phyloP scores from a whole-genome alignment of 129 eudicot species.

The Mikania micrantha region DNA sequence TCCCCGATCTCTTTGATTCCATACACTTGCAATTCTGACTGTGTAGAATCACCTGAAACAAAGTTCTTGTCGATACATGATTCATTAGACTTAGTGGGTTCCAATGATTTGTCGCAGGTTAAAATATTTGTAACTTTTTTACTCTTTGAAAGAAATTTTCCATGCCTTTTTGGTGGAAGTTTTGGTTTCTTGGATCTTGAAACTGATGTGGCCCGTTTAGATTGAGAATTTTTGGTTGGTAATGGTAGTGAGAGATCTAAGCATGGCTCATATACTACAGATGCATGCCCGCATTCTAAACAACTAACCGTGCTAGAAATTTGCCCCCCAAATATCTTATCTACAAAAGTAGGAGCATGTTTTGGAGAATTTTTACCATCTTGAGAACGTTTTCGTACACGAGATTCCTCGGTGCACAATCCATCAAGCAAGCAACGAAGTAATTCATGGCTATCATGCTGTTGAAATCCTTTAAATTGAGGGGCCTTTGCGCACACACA shows the following conservation, averaged over 20 bases:
- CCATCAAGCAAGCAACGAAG: conserved; percentile 94
- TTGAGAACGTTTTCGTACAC: conserved; percentile 39
- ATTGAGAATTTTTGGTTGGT: conserved; percentile 64
- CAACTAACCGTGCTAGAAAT: conserved; percentile 85
- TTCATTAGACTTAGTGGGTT: conserved; percentile 25
- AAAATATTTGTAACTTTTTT: conserved; percentile 19
- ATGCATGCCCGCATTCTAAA: conserved; percentile 78
- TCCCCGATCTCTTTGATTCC: conserved; percentile 15
- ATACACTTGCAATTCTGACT: conserved; percentile 15
- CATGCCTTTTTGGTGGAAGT: conserved; percentile 52
- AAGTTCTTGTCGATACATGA: conserved; percentile 9
- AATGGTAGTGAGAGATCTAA: conserved; percentile 87
- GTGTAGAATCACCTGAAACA: conserved; percentile 25
- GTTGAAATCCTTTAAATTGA: conserved; percentile 87
- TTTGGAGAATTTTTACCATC: conserved; percentile 19
- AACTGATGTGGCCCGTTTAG: conserved; percentile 40
- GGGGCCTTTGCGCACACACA: conserved; percentile 76
- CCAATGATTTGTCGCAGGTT: conserved; percentile 14
- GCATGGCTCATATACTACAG: conserved; percentile 76
- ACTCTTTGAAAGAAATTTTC: conserved; percentile 40
- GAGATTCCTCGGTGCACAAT: conserved; percentile 58
- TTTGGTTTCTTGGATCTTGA: conserved; percentile 58
- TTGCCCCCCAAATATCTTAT: conserved; percentile 77
- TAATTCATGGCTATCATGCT: conserved; percentile 95
- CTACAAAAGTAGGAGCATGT: conserved; percentile 60